These are phyloP conservation scores for Fraxinus paxiana DNA, from an alignment of 305 asterid genomes.

Conservation along the genomic window DNA sequence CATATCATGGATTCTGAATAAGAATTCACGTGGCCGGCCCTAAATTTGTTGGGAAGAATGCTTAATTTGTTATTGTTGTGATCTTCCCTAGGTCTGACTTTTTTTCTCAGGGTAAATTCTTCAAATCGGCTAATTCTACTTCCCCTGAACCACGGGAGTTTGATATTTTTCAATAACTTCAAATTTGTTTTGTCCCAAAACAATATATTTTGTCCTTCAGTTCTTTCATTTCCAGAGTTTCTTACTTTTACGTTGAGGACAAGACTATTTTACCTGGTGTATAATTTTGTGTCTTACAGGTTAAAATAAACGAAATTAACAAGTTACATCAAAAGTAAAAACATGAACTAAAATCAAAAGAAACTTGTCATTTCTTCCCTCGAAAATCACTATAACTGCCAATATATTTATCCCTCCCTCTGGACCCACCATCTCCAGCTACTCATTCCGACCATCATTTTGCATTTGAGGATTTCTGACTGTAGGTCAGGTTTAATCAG, in stretches of 20 bases:
- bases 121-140: background rate
- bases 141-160: background rate
- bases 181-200: background rate
- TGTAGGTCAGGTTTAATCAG: background rate
- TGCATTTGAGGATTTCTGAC: background rate
- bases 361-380: background rate
- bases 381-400: background rate
- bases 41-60: background rate
- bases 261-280: background rate
- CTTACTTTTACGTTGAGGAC: background rate
- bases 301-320: background rate
- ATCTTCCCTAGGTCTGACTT: background rate
- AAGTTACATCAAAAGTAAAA: background rate
- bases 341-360: background rate
- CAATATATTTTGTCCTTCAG: background rate
- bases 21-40: background rate
- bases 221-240: background rate
- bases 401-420: background rate
- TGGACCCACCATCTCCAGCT: background rate
- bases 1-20: background rate
- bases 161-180: background rate
- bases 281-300: background rate
- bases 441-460: background rate
- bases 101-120: background rate
- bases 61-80: background rate